A percentile compares a stretch with the other conserved stretches of the same genome.
These are phyloP conservation scores for Actinomortierella ambigua DNA, from an alignment of 371 early-diverging fungal species.

Conservation along the genomic window DNA sequence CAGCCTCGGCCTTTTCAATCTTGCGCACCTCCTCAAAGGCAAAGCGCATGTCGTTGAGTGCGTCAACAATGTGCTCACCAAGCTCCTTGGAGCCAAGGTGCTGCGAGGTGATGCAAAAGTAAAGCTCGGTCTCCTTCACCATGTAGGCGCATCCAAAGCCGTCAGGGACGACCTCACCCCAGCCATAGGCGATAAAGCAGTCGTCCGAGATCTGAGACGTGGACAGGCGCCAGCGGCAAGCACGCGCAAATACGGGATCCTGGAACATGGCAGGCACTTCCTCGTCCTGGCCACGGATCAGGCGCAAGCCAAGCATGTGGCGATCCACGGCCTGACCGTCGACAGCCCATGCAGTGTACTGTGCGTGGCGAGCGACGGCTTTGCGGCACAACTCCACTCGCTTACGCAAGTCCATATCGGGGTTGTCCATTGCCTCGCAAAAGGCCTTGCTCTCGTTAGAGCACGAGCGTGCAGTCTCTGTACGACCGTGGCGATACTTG, in stretches of 20 bases:
- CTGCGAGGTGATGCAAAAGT: conserved; percentile 77
- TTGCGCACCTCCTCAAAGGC: conserved; percentile 46
- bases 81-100: conserved; percentile 60
- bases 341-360: conserved; percentile 82
- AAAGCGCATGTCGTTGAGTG: conserved; percentile 74
- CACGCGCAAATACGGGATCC: conserved; percentile 81
- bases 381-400: conserved; percentile 67
- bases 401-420: conserved; percentile 50
- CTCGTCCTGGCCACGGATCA: conserved; percentile 66
- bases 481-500: conserved; percentile 89
- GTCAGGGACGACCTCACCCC: conserved; percentile 92
- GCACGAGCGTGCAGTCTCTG: conserved; percentile 85
- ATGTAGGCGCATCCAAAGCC: conserved; percentile 94
- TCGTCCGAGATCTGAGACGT: conserved; percentile 92
- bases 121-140: conserved; percentile 80
- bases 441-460: conserved; percentile 79
- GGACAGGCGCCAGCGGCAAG: conserved; percentile 89
- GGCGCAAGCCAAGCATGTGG: conserved; percentile 75
- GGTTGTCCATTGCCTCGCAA: conserved; percentile 85
- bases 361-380: conserved; percentile 79
- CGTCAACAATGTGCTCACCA: conserved; percentile 62
- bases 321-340: conserved; percentile 92
- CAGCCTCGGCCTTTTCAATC: conserved; percentile 46
- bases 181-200: conserved; percentile 90
- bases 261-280: conserved; percentile 76